Conservation (phyloP, 495 filamentous ascomycete genomes). For the Glutinoglossum americanum region DNA sequence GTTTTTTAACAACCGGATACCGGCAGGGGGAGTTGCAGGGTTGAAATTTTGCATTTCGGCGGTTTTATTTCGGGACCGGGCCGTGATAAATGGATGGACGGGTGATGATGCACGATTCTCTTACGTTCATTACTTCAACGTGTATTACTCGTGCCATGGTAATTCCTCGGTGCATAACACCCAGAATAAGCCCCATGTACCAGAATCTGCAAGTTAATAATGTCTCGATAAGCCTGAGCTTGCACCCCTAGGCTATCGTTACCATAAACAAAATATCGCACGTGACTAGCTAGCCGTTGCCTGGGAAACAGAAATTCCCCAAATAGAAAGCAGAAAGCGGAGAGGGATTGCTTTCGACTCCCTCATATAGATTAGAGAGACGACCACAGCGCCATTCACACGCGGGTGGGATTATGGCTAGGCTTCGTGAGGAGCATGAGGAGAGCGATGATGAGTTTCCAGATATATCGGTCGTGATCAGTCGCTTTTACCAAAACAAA, state of each 20-base stretch:
- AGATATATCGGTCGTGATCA: not conserved
- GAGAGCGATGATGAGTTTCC: constrained; percentile 5
- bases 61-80: not conserved
- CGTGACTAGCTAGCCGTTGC: not conserved
- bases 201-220: not conserved
- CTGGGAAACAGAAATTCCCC: not conserved
- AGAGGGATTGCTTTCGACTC: not conserved
- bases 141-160: not conserved
- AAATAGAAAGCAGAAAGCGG: not conserved
- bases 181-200: not conserved
- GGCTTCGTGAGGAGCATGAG: not conserved
- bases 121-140: not conserved
- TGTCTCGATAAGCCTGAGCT: not conserved
- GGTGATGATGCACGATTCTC: not conserved
- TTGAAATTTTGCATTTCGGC: not conserved
- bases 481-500: not conserved
- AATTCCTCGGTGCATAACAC: not conserved
- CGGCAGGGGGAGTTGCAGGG: not conserved
- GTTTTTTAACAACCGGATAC: not conserved
- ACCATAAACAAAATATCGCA: not conserved
- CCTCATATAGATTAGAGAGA: not conserved
- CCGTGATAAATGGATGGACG: not conserved
- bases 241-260: not conserved
- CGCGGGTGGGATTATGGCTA: not conserved
- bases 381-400: not conserved